phyloP scores from a whole-genome alignment of 75 land plant genomes.

The Pseudotsuga menziesii region DNA sequence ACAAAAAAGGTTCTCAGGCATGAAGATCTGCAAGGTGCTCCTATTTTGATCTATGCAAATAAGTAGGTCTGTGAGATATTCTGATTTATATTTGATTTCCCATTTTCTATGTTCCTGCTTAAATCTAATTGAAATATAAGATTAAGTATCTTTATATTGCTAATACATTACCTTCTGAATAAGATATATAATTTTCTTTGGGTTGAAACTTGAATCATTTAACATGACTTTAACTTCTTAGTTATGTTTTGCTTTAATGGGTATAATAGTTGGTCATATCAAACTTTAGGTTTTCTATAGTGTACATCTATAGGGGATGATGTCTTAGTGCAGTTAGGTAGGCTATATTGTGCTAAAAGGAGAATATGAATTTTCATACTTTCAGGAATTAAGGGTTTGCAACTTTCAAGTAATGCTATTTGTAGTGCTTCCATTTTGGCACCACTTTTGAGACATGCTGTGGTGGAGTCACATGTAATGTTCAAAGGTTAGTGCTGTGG shows the following conservation, averaged over 20 bases:
- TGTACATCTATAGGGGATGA: not conserved
- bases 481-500: too few species aligned
- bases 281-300: not conserved
- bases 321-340: not conserved
- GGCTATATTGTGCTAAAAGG: not conserved
- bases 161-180: not conserved
- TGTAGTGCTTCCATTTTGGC: too few species aligned
- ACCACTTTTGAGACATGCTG: too few species aligned
- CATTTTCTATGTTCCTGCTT: not conserved
- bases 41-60: conserved; percentile 82
- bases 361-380: not conserved
- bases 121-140: not conserved
- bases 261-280: not conserved
- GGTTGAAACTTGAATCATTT: not conserved
- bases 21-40: conserved; percentile 87
- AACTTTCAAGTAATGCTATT: too few species aligned
- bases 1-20: conserved; percentile 85
- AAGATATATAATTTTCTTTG: not conserved
- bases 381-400: not conserved
- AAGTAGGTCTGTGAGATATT: conserved; percentile 56
- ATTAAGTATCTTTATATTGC: not conserved
- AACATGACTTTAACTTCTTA: not conserved
- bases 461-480: too few species aligned
- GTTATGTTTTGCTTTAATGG: not conserved
- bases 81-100: conserved; percentile 1